Evolutionary conservation across 768 basidiomycete species (phyloP).

Genomic region (Leccinum disarticulatum): DNA sequence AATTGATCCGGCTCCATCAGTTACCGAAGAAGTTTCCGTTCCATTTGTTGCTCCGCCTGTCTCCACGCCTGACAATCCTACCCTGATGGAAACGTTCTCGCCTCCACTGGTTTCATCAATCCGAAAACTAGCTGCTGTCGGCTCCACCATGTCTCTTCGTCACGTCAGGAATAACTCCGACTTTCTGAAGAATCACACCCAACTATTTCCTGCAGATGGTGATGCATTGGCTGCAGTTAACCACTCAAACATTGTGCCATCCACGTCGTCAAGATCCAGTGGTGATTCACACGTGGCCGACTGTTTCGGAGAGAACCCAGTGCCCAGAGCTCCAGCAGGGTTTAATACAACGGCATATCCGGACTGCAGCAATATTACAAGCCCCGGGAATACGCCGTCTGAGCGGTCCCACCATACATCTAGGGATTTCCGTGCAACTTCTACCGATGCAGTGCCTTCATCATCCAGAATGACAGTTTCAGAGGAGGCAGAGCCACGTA

Average conservation of each 20-base stretch:
- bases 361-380: slow-evolving; percentile 23
- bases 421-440: not conserved
- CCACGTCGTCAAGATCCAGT: slow-evolving; percentile 1
- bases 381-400: slow-evolving; percentile 11
- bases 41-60: not conserved
- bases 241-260: not conserved
- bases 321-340: slow-evolving; percentile 10
- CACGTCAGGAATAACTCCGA: slow-evolving; percentile 2
- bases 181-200: not conserved
- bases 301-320: not conserved
- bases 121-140: not conserved
- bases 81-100: not conserved
- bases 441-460: not conserved
- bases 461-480: not conserved
- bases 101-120: not conserved
- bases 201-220: not conserved
- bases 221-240: not conserved
- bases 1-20: slow-evolving; percentile 5
- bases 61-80: not conserved
- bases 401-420: not conserved
- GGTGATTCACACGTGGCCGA: not conserved
- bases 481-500: slow-evolving; percentile 14
- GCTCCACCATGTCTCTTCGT: slow-evolving; percentile 13
- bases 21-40: not conserved
- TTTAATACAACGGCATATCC: slow-evolving; percentile 1